A percentile compares a stretch with the other conserved stretches of the same genome.
Evolutionary conservation across 148 eudicot species (phyloP).

Genomic region (Silene uniflora): DNA sequence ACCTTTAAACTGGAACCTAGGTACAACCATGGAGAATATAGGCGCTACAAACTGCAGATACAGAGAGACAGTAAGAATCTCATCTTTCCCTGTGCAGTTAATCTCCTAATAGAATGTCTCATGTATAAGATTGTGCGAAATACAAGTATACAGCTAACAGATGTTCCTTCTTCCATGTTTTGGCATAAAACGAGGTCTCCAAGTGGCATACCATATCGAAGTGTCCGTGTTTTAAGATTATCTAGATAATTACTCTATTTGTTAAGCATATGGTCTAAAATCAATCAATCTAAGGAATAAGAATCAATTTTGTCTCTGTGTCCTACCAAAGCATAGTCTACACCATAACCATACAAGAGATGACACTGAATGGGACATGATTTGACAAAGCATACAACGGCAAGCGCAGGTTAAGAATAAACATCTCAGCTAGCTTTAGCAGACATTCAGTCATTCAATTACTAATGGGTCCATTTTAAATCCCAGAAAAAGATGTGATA

Average conservation of each 20-base stretch:
- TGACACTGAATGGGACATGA: neutral
- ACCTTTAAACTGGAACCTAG: constrained; percentile 83
- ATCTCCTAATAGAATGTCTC: neutral
- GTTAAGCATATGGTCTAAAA: neutral
- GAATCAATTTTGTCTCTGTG: neutral
- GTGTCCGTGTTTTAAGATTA: no score
- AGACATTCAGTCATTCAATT: constrained; percentile 1
- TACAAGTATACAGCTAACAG: neutral
- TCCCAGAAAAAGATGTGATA: neutral
- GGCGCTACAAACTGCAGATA: constrained; percentile 74
- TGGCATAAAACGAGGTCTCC: neutral
- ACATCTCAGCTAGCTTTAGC: neutral
- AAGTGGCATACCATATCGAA: neutral
- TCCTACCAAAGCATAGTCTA: neutral
- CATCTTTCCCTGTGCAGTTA: neutral
- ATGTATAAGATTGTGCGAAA: neutral
- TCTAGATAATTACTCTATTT: no score
- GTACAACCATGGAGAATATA: constrained; percentile 66
- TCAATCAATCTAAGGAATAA: neutral
- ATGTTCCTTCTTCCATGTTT: neutral
- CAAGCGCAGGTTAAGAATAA: neutral
- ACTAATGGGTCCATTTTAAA: neutral
- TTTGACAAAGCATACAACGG: neutral
- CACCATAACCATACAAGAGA: constrained; percentile 7
- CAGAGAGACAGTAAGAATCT: neutral